Evolutionary conservation across 192 early-diverging fungal genomes (phyloP).

Genomic region (Coemansia pectinata): DNA sequence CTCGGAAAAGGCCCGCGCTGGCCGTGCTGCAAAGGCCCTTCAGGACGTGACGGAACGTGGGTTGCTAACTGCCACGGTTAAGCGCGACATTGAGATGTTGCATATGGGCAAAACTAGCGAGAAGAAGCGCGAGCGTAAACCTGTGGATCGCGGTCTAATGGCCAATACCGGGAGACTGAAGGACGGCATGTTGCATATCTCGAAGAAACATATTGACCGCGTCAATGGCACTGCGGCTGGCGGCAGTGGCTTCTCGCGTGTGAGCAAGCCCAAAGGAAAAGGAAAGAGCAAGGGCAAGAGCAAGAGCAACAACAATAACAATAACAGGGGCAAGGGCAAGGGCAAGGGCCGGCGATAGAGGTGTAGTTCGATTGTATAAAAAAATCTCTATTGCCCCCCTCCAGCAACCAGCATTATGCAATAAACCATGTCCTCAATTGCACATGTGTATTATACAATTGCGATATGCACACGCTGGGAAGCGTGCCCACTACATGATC

Average conservation of each 20-base stretch:
- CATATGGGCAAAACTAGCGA: constrained; percentile 25
- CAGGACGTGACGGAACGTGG: constrained; percentile 47
- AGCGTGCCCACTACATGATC: constrained; percentile 1
- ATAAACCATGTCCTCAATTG: background rate
- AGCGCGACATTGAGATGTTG: constrained; percentile 29
- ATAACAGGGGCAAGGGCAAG: constrained; percentile 1
- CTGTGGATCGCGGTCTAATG: constrained; percentile 25
- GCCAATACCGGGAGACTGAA: constrained; percentile 29
- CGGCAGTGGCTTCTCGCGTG: background rate
- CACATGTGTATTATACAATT: constrained; percentile 3
- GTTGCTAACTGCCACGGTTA: constrained; percentile 28
- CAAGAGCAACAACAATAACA: background rate
- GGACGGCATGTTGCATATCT: constrained; percentile 44
- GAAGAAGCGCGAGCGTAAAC: constrained; percentile 4
- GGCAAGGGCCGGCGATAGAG: constrained; percentile 7
- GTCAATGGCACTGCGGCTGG: constrained; percentile 10
- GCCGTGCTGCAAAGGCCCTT: constrained; percentile 15
- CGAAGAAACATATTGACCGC: constrained; percentile 45
- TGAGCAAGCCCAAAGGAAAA: constrained; percentile 17
- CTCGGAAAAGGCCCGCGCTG: constrained; percentile 16
- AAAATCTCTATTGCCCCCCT: background rate
- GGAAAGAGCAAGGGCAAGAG: constrained; percentile 3
- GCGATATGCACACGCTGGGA: background rate
- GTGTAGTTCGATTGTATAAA: background rate
- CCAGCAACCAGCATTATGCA: background rate